phyloP scores from a whole-genome alignment of 768 basidiomycete species.

The Plicaturopsis crispa region DNA sequence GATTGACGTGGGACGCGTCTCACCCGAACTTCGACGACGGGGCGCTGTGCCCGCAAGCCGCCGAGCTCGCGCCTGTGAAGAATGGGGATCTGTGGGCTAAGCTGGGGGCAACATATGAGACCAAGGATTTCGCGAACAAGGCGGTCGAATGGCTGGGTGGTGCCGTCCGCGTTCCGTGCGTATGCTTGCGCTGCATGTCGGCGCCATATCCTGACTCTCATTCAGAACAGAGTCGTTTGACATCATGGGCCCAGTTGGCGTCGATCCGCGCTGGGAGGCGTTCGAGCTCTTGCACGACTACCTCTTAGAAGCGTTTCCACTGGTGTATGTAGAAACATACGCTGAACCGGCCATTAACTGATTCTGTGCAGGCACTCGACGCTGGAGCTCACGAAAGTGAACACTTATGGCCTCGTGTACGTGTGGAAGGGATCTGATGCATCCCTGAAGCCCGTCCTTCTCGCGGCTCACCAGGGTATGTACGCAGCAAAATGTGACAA shows the following conservation, averaged over 20 bases:
- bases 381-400: constrained; percentile 47
- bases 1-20: no score
- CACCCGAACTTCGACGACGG: no score
- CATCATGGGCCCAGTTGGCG: constrained; percentile 36
- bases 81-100: constrained; percentile 29
- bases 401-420: constrained; percentile 56
- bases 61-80: constrained; percentile 30
- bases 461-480: constrained; percentile 46
- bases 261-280: constrained; percentile 39
- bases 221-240: constrained; percentile 49
- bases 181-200: no score
- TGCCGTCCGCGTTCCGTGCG: constrained; percentile 31
- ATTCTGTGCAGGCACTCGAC: constrained; percentile 33
- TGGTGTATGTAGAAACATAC: constrained; percentile 33
- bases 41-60: constrained; percentile 29
- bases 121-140: constrained; percentile 27
- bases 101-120: constrained; percentile 23
- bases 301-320: constrained; percentile 46
- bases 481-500: background rate
- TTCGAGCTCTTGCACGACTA: constrained; percentile 34
- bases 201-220: constrained; percentile 4
- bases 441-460: constrained; percentile 45
- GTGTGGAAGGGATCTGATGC: constrained; percentile 49
- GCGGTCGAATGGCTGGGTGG: constrained; percentile 41
- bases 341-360: background rate